phyloP scores from a whole-genome alignment of 371 early-diverging fungal species.

The Basidiobolus meristosporus region DNA sequence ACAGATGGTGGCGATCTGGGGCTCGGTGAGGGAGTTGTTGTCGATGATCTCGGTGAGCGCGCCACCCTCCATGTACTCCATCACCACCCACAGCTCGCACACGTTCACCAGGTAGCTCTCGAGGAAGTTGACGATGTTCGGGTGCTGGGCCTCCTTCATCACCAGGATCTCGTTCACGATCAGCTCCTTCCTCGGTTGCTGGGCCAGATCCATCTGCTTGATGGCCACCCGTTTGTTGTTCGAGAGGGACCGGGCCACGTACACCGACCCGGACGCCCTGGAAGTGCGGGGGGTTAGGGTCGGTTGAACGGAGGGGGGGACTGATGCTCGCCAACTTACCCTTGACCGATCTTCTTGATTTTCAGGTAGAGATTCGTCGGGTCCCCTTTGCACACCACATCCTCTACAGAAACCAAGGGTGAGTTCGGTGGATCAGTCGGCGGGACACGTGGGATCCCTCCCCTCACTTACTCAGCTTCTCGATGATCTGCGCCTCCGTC shows the following conservation, averaged over 20 bases:
- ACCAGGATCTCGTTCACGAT: slow-evolving; percentile 90
- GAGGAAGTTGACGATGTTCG: slow-evolving; percentile 87
- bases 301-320: too few relatives aligned
- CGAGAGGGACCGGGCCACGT: slow-evolving; percentile 52
- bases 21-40: slow-evolving; percentile 73
- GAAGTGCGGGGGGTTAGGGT: neutral
- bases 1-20: slow-evolving; percentile 81
- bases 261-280: slow-evolving; percentile 91
- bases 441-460: too few relatives aligned
- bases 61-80: slow-evolving; percentile 98
- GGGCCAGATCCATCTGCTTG: slow-evolving; percentile 89
- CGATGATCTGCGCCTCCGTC: slow-evolving; percentile 85
- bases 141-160: slow-evolving; percentile 87
- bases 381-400: slow-evolving; percentile 69
- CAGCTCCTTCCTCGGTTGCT: slow-evolving; percentile 84
- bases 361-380: slow-evolving; percentile 72
- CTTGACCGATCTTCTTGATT: slow-evolving; percentile 89
- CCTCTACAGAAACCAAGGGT: slow-evolving; percentile 5
- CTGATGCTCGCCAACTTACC: slow-evolving; percentile 24
- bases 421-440: neutral
- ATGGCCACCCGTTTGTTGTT: slow-evolving; percentile 72
- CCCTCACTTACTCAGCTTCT: slow-evolving; percentile 33
- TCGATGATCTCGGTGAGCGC: slow-evolving; percentile 93
- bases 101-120: slow-evolving; percentile 70
- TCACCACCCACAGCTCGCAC: slow-evolving; percentile 88